Evolutionary conservation across 805 yeast species (phyloP).

Genomic region (Candida namnaoensis): DNA sequence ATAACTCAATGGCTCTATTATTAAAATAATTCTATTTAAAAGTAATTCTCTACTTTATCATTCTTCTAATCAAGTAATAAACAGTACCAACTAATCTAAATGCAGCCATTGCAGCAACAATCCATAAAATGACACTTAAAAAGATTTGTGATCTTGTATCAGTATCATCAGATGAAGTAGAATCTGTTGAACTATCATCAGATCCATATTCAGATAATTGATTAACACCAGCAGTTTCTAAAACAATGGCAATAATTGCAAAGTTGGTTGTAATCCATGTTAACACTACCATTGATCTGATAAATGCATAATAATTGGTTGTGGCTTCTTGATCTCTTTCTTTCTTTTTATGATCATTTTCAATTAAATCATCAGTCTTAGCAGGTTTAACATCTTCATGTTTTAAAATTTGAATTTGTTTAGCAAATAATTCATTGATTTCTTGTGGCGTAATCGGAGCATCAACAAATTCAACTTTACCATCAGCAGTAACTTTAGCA

Average conservation of each 20-base stretch:
- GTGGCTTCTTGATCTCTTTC: conserved; percentile 42
- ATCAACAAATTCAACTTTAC: conserved; percentile 52
- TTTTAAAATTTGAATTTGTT: conserved; percentile 52
- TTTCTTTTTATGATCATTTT: conserved; percentile 22
- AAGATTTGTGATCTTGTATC: conserved; percentile 51
- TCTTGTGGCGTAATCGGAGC: conserved; percentile 72
- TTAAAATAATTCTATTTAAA: too few relatives aligned
- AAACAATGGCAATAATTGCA: conserved; percentile 71
- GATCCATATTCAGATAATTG: conserved; percentile 22
- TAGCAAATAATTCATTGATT: conserved; percentile 65
- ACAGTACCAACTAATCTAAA: conserved; percentile 74
- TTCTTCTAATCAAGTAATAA: conserved; percentile 26
- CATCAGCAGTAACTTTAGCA: conserved; percentile 63
- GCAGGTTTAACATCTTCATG: conserved; percentile 16
- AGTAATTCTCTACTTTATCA: too few relatives aligned
- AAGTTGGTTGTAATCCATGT: conserved; percentile 86
- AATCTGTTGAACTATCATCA: conserved; percentile 10
- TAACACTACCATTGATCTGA: conserved; percentile 83
- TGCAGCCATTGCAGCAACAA: conserved; percentile 85
- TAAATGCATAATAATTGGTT: conserved; percentile 81
- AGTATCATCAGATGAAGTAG: conserved; percentile 17
- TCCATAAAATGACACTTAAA: conserved; percentile 81
- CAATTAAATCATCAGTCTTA: conserved; percentile 15
- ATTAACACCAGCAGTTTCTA: conserved; percentile 74
- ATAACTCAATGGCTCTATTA: too few relatives aligned